Percentiles rank a stretch among this genome's conserved stretches.
Conservation (phyloP, 306 rosid species). For the Gastrolobium villosum region DNA sequence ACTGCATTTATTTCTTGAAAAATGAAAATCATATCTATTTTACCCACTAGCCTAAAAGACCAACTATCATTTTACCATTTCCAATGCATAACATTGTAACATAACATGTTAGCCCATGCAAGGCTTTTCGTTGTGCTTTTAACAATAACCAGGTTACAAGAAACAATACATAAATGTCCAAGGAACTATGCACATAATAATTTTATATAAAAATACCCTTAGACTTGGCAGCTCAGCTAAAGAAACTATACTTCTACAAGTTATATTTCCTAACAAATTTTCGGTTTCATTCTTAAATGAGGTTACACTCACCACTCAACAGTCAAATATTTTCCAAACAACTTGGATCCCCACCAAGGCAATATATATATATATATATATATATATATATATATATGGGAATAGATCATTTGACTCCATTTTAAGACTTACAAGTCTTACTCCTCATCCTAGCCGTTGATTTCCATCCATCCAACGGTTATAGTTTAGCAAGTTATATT, state of each 20-base stretch:
- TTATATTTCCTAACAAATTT: background rate
- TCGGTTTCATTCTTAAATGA: background rate
- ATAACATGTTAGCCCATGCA: background rate
- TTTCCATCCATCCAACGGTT: no score
- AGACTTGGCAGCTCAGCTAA: conserved; percentile 5
- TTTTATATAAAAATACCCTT: background rate
- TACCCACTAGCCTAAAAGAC: background rate
- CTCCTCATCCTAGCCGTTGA: no score
- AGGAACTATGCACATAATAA: background rate
- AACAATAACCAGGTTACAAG: background rate
- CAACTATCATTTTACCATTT: background rate
- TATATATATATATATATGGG: no score
- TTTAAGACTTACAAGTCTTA: no score
- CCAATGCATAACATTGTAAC: background rate
- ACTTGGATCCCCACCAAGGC: background rate
- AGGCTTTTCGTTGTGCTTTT: background rate
- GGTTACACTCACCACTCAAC: conserved; percentile 1
- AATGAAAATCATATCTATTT: background rate
- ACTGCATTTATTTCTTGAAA: background rate
- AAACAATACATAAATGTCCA: background rate
- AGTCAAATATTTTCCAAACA: conserved; percentile 11
- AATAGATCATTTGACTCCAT: no score
- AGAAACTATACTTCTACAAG: background rate
- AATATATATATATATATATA: no score
- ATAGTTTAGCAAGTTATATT: no score